Base-by-base conservation (phyloP, 257 asterid species). In the Solanum sparsipilum region DNA sequence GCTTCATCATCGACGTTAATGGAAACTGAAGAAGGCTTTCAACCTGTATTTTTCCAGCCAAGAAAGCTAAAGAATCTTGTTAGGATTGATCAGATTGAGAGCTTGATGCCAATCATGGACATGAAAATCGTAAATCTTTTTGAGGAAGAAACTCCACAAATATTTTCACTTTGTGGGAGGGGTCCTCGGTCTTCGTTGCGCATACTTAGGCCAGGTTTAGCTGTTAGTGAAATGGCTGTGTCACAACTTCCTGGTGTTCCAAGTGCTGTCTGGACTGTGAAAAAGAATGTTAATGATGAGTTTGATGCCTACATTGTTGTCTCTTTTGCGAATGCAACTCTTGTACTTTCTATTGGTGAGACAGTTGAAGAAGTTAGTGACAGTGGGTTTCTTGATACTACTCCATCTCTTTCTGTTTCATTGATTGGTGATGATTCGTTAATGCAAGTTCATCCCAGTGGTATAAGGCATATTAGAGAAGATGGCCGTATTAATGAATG, bases 381-480 rank as follows among this genome's bases (percentile, higher is more conserved):
- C 46, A 97, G 99, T 94, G 99, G 99, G 83, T 97, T 97, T 91
- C 96, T 96, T 81, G 99, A 97, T 92, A 97, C 98, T 16, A 96
- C 99, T 12, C 98, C 99, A 44, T 97, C 99, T 29, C 98, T 96
- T 87, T 92, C 98, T 84, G 99, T 97, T 86, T 97, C 99, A 83
- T 92, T 97, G 92, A 97, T 97, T 68, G 99, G 99, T 73, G 99
- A 97, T 87, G 99, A 97, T 91, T 97, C 99, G 79, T 93, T 97
- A 87, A 97, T 97, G 99, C 99, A 96, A 94, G 99, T 96, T 87
- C 99, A 97, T 89, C 99, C 99, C 11, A 93, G 98, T 84, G 99
- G 99, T 56, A 97, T 97, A 58, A 92, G 99, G 93, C 99, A 97
- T 91, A 97, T 97, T 83, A 94, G 99, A 89, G 99, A 95, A 93